Evolutionary conservation across 2,329 filamentous ascomycete species (phyloP).

Genomic region (Xylaria sp.): DNA sequence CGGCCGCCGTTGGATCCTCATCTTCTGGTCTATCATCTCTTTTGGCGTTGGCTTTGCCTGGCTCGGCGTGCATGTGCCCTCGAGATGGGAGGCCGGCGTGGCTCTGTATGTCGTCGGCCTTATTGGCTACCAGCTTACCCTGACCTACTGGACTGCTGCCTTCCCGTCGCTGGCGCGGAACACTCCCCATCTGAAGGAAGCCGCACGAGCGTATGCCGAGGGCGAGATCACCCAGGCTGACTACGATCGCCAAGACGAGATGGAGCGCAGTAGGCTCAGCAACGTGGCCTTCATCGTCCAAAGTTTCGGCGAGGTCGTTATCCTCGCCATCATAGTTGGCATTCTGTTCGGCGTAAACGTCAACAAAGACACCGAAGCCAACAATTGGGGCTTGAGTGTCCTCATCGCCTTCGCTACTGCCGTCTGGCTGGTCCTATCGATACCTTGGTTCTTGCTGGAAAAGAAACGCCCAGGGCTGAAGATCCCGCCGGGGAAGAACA

Average conservation of each 20-base stretch:
- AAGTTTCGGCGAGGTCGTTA: conserved; percentile 69
- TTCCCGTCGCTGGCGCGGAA: conserved; percentile 56
- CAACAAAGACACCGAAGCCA: conserved; percentile 67
- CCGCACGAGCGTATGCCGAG: conserved; percentile 48
- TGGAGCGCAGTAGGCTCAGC: conserved; percentile 71
- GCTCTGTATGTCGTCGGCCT: conserved; percentile 74
- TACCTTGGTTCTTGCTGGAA: conserved; percentile 75
- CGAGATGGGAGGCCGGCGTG: conserved; percentile 69
- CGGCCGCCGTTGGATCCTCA: conserved; percentile 71
- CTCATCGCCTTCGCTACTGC: conserved; percentile 73
- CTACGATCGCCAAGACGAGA: conserved; percentile 69
- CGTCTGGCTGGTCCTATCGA: conserved; percentile 70
- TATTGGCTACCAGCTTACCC: conserved; percentile 73
- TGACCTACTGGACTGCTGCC: conserved; percentile 76
- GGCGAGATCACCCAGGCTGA: conserved; percentile 67
- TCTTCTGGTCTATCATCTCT: conserved; percentile 69
- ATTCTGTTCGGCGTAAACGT: conserved; percentile 71
- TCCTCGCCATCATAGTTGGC: conserved; percentile 72
- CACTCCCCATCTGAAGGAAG: conserved; percentile 50
- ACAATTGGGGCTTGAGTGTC: conserved; percentile 74
- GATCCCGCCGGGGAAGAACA: conserved; percentile 55
- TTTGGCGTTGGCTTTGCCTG: conserved; percentile 74
- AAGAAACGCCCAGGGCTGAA: conserved; percentile 69
- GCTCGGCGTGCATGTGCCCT: conserved; percentile 70
- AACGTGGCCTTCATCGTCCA: conserved; percentile 74